Conservation (phyloP, 2,329 filamentous ascomycete genomes). For the Rhinocladiella similis region DNA sequence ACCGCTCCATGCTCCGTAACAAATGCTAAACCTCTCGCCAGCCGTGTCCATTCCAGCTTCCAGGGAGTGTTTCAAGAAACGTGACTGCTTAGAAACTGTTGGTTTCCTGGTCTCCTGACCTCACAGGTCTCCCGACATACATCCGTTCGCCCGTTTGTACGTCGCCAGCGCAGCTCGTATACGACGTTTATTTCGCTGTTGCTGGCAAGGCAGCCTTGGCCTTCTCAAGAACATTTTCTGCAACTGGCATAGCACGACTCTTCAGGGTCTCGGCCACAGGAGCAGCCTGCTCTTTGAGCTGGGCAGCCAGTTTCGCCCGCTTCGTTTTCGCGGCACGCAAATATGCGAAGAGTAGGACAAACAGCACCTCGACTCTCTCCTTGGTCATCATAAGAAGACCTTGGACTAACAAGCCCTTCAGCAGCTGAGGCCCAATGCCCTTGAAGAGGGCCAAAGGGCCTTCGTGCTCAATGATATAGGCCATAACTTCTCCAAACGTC, state of each 20-base stretch:
- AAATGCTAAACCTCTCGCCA: not conserved
- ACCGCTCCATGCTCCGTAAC: not conserved
- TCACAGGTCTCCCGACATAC: not conserved
- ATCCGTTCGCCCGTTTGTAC: not conserved
- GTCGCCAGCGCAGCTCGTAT: not conserved
- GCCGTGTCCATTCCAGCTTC: too few species aligned
- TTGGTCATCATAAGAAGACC: constrained; percentile 99
- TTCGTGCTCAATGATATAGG: constrained; percentile 87
- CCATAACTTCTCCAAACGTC: constrained; percentile 91
- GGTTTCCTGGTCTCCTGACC: not conserved
- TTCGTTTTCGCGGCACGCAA: constrained; percentile 68
- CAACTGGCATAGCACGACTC: constrained; percentile 22
- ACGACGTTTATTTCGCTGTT: constrained; percentile 44
- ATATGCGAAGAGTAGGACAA: constrained; percentile 83
- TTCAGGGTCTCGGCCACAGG: constrained; percentile 12
- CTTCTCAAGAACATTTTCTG: constrained; percentile 40
- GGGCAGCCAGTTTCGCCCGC: constrained; percentile 66
- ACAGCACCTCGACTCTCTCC: constrained; percentile 88
- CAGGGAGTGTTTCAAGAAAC: too few species aligned
- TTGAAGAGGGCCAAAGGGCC: constrained; percentile 86
- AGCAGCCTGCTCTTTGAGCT: constrained; percentile 26
- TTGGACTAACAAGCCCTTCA: constrained; percentile 91
- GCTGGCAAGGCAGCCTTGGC: constrained; percentile 55
- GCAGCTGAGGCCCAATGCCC: constrained; percentile 88
- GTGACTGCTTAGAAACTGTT: too few species aligned